These are phyloP conservation scores for Croton laevigatus DNA, from an alignment of 441 rosid species.

Conservation along the genomic window DNA sequence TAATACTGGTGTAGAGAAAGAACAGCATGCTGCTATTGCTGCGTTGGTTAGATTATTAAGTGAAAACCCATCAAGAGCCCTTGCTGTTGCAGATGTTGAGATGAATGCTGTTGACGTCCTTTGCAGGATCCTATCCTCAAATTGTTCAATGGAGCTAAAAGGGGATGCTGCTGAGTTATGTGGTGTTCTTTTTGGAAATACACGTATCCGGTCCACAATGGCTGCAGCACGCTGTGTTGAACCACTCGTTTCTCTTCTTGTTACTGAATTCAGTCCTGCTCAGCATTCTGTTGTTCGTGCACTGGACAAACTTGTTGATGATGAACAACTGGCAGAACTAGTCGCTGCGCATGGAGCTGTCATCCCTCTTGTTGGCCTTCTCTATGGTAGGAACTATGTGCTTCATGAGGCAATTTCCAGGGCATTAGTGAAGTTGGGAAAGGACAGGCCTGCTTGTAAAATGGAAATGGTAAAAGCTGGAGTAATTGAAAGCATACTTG, in stretches of 20 bases:
- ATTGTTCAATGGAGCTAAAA: conserved; percentile 91
- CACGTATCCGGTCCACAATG: conserved; percentile 91
- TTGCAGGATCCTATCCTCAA: conserved; percentile 94
- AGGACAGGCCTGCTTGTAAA: conserved; percentile 98
- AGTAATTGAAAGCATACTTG: conserved; percentile 86
- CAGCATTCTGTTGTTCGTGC: conserved; percentile 98
- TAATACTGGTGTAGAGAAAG: conserved; percentile 90
- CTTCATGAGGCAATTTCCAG: conserved; percentile 98
- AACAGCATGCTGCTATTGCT: conserved; percentile 99
- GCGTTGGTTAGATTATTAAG: conserved; percentile 93
- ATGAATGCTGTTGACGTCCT: conserved; percentile 99
- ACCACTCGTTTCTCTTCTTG: conserved; percentile 97
- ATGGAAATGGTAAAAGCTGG: conserved; percentile 99
- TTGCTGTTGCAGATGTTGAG: conserved; percentile 98
- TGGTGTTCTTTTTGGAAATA: conserved; percentile 92
- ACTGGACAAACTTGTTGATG: conserved; percentile 93
- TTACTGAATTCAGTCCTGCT: conserved; percentile 85
- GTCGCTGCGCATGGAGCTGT: conserved; percentile 99
- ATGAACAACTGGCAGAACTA: conserved; percentile 98
- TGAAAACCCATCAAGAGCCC: conserved; percentile 95
- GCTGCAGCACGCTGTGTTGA: conserved; percentile 99
- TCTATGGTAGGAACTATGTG: conserved; percentile 78
- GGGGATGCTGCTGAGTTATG: conserved; percentile 99
- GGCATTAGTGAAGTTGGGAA: conserved; percentile 98
- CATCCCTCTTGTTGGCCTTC: conserved; percentile 98